Percentiles rank a stretch among this genome's conserved stretches.
These are phyloP conservation scores for Amanita brunnescens DNA, from an alignment of 768 basidiomycete genomes.

Conservation along the genomic window DNA sequence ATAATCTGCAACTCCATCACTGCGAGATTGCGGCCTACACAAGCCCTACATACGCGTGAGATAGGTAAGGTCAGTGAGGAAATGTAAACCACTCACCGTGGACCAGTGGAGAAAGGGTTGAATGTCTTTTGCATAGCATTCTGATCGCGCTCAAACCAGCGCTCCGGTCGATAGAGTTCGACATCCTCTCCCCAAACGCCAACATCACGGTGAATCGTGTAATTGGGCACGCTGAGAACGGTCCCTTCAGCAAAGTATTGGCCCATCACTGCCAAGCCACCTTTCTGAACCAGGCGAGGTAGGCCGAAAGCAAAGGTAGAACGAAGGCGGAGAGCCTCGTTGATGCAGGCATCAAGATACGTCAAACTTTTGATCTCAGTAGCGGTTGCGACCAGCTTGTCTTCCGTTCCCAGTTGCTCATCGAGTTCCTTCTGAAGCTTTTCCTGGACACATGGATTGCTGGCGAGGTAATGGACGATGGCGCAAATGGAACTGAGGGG, in stretches of 20 bases:
- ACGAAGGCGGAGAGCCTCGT: conserved; percentile 79
- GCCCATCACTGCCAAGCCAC: conserved; percentile 54
- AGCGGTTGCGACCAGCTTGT: conserved; percentile 51
- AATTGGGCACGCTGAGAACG: conserved; percentile 72
- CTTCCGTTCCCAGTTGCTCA: conserved; percentile 45
- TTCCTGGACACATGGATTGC: conserved; percentile 50
- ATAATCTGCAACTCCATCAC: conserved; percentile 75
- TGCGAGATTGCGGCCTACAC: conserved; percentile 80
- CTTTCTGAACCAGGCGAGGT: conserved; percentile 71
- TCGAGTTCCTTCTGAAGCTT: conserved; percentile 75
- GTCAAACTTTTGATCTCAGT: conserved; percentile 66
- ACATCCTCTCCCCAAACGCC: conserved; percentile 72
- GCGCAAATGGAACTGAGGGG: conserved; percentile 75
- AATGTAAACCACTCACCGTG: conserved; percentile 39
- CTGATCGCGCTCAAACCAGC: conserved; percentile 73
- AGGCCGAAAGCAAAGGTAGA: conserved; percentile 80
- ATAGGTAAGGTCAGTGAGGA: neutral
- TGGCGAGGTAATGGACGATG: conserved; percentile 77
- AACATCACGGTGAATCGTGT: conserved; percentile 70
- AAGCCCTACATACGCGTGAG: conserved; percentile 39
- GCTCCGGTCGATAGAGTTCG: conserved; percentile 68
- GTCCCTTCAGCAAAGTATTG: conserved; percentile 60
- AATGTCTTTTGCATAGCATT: conserved; percentile 60
- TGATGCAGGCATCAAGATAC: conserved; percentile 82
- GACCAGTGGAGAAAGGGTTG: conserved; percentile 82